phyloP scores from a whole-genome alignment of 2,329 filamentous ascomycete genomes.

The Cryphonectria radicalis region DNA sequence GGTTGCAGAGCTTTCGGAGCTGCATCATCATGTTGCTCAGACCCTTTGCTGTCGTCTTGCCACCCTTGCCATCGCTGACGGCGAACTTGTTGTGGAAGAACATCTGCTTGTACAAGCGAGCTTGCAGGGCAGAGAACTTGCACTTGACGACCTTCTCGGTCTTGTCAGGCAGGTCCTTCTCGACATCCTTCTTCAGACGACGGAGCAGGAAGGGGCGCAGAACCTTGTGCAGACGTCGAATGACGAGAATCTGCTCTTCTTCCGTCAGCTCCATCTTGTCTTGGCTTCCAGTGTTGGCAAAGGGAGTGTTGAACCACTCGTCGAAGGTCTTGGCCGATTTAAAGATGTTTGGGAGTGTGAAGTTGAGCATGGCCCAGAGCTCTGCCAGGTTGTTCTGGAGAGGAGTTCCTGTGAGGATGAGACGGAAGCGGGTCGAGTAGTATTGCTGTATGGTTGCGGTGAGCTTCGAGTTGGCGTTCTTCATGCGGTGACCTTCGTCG shows the following conservation, averaged over 20 bases:
- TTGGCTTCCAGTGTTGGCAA: slow-evolving; percentile 95
- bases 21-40: slow-evolving; percentile 99
- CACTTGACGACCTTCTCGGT: slow-evolving; percentile 99
- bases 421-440: slow-evolving; percentile 91
- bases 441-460: slow-evolving; percentile 94
- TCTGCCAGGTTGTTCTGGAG: slow-evolving; percentile 96
- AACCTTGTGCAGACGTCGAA: slow-evolving; percentile 97
- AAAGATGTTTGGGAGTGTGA: slow-evolving; percentile 97
- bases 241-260: slow-evolving; percentile 99
- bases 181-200: slow-evolving; percentile 99
- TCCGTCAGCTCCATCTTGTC: slow-evolving; percentile 99
- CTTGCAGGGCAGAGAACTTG: slow-evolving; percentile 93
- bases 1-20: slow-evolving; percentile 96
- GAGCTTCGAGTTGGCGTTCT: slow-evolving; percentile 95
- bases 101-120: slow-evolving; percentile 96
- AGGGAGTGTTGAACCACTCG: slow-evolving; percentile 99
- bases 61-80: slow-evolving; percentile 92
- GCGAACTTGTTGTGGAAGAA: slow-evolving; percentile 93
- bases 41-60: slow-evolving; percentile 91
- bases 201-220: slow-evolving; percentile 94
- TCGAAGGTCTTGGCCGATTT: slow-evolving; percentile 99
- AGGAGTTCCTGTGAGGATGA: slow-evolving; percentile 97
- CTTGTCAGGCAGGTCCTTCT: slow-evolving; percentile 98
- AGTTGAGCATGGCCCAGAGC: slow-evolving; percentile 97
- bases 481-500: slow-evolving; percentile 99